Evolutionary conservation across 805 yeast species (phyloP), one percentile per base, ranked within the genome.

Genomic region (Jamesozyma spencerorum): DNA sequence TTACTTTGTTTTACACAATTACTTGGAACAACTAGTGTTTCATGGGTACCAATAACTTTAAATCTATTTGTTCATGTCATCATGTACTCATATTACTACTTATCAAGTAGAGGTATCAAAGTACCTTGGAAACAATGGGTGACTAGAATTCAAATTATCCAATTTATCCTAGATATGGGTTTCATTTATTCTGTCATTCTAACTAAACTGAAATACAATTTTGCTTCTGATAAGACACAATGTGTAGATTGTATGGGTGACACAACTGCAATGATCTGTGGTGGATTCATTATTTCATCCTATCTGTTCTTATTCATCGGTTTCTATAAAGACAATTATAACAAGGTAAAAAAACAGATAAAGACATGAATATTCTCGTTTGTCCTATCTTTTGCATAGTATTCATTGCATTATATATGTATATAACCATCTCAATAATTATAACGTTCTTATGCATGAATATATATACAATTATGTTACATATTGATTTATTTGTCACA

Each of bases 101-200:
- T 88, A 54, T 74, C 92, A 39, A 84, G 96, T 18, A 75, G 94
- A 61, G 95, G 95, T 44, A 85, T 88, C 60, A 80, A 86, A 57
- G 96, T 90, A 42, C 88, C 97, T 96, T 90, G 97, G 97, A 90
- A 90, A 70, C 94, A 87, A 70, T 90, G 96, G 96, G 96, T 90
- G 50, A 90, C 97, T 41, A 75, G 95, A 49, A 79, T 85, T 71
- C 97, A 90, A 71, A 90, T 90, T 67, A 70, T 85, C 57, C 97
- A 90, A 69, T 90, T 90, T 60, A 67, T 90, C 50, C 71, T 90
- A 57, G 97, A 90, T 64, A 74, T 90, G 57, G 76, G 72, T 34
- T 87, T 90, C 61, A 94, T 90, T 48, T 90, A 87, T 71, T 87
- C 84, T 64, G 95, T 95, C 37, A 80, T 94, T 39, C 88, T 85